Evolutionary conservation across 1,139 yeast species (phyloP), one percentile per base, ranked within the genome.

Genomic region (Geotrichum armillariae): DNA sequence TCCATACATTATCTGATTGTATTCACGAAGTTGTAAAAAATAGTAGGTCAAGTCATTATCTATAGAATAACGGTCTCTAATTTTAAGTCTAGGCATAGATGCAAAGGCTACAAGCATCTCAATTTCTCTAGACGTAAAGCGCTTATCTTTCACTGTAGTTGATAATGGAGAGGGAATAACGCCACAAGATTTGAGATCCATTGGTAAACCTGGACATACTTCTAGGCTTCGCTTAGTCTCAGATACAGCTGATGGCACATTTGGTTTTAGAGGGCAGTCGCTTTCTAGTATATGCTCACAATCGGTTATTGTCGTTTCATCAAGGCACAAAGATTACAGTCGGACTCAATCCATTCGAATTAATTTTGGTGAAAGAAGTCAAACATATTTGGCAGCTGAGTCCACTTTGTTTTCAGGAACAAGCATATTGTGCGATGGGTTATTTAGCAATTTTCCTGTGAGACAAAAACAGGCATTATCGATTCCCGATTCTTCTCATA

Each of bases 391-490:
- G 22, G 14, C 41, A 41, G 42, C 35, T 22, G 47, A 31, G 27
- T 45, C 41, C 7, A 39, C 31, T 9, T 34, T 48, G 4, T 11
- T n/a, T n/a, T 57, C 63, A 8, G 94, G 95, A 0, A 83, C 94
- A 0, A 55, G 64, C 0, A 74, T 84, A 1, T 52, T 64, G 0
- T 75, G 80, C 0, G 60, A 68, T 4, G 75, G 79, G 50, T 51
- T 86, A 17, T 84, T 84, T 61, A 66, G 71, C 17, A 72, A 70
- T 35, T 47, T 79, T 1, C 90, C 91, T 0, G 90, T 86, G 1
- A 69, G 96, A 25, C 69, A 74, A 36, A 57, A 55, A 8, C 68
- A 67, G 8, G 41, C 68, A 2, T 36, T 60, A n/a, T 56, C 61
- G 4, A 53, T 59, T 3, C 64, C 73, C 0, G 54, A 59, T 45